Evolutionary conservation across 352 stramenopile species (phyloP).

Genomic region (Globisporangium spiculum): DNA sequence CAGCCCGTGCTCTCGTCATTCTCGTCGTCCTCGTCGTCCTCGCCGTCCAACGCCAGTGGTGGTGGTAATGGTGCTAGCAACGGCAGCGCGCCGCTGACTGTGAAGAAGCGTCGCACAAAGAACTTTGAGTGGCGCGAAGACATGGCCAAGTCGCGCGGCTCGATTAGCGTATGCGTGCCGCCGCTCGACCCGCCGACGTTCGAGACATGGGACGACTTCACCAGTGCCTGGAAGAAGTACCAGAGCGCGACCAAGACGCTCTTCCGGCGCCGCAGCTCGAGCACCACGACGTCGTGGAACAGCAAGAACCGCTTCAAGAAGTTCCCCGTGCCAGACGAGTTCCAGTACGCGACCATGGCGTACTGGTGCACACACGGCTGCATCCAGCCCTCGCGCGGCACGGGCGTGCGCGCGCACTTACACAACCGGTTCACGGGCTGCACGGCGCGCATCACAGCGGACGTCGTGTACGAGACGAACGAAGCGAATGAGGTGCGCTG

Average conservation of each 20-base stretch:
- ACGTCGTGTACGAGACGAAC: slow-evolving; percentile 69
- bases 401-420: slow-evolving; percentile 68
- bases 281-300: slow-evolving; percentile 73
- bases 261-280: slow-evolving; percentile 69
- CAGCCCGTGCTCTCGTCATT: neutral
- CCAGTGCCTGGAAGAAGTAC: slow-evolving; percentile 60
- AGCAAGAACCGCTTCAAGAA: slow-evolving; percentile 75
- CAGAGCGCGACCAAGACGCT: slow-evolving; percentile 73
- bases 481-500: slow-evolving; percentile 44
- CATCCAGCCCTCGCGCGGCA: slow-evolving; percentile 68
- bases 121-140: slow-evolving; percentile 80
- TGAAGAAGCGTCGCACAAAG: slow-evolving; percentile 83
- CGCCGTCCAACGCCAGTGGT: neutral
- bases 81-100: slow-evolving; percentile 21
- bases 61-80: neutral
- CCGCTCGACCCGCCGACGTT: slow-evolving; percentile 58
- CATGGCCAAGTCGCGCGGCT: slow-evolving; percentile 50
- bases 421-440: slow-evolving; percentile 82
- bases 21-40: neutral
- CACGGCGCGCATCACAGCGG: slow-evolving; percentile 63
- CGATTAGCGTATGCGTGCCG: slow-evolving; percentile 38
- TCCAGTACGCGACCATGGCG: slow-evolving; percentile 80
- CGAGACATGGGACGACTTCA: slow-evolving; percentile 64
- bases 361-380: slow-evolving; percentile 86
- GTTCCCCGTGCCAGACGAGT: slow-evolving; percentile 58